Evolutionary conservation across 345 rosid genomes (phyloP).

Genomic region (Xanthoceras sorbifolium): DNA sequence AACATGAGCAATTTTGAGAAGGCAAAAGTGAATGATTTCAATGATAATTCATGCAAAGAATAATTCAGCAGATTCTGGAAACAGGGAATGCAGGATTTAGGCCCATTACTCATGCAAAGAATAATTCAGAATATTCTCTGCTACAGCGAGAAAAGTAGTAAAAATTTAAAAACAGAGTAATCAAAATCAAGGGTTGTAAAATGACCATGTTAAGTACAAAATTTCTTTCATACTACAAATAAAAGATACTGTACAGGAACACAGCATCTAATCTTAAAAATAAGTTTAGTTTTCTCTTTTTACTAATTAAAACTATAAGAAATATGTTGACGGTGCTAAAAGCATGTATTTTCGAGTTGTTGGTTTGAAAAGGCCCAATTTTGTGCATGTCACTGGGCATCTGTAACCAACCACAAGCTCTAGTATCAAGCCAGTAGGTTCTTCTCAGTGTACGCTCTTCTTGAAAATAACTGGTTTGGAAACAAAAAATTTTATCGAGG

Average conservation of each 20-base stretch:
- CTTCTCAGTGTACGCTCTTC: neutral
- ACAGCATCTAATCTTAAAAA: neutral
- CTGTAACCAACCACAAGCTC: neutral
- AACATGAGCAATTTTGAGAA: neutral
- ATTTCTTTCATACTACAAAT: too few species aligned
- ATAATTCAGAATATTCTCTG: neutral
- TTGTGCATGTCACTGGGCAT: neutral
- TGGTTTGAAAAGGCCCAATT: neutral
- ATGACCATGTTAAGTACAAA: too few species aligned
- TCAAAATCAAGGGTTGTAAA: neutral
- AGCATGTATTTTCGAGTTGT: neutral
- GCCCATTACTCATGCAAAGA: too few species aligned
- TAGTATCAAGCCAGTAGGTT: neutral
- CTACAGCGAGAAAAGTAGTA: neutral
- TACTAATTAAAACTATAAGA: neutral
- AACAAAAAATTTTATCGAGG: too few species aligned
- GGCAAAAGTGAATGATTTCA: neutral
- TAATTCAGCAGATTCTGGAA: too few species aligned
- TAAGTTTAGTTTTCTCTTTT: neutral
- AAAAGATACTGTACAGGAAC: neutral
- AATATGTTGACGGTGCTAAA: neutral
- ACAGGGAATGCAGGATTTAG: neutral
- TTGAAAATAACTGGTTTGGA: neutral
- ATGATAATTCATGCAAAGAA: too few species aligned
- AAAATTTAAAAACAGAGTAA: neutral